Conservation (phyloP, 352 stramenopile species). For the Saprolegnia parasitica region DNA sequence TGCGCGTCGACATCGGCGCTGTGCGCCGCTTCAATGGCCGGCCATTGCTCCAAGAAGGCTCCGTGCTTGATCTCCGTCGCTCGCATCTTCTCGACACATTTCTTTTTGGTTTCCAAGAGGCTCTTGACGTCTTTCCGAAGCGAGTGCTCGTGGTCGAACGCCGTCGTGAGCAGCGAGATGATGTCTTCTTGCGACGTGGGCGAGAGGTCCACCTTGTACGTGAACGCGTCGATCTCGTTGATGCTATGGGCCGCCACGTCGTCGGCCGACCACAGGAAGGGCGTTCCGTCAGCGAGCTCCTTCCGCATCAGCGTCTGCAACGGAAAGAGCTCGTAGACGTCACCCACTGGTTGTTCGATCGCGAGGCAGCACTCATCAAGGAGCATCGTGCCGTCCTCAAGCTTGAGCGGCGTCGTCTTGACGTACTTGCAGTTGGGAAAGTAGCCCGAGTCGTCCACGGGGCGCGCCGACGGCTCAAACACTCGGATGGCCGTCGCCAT, state of each 20-base stretch:
- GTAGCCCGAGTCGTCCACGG: background rate
- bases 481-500: constrained; percentile 23
- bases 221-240: constrained; percentile 21
- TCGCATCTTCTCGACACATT: constrained; percentile 1
- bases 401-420: constrained; percentile 17
- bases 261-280: constrained; percentile 16
- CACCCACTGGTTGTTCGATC: background rate
- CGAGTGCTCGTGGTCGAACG: constrained; percentile 17
- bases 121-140: constrained; percentile 1
- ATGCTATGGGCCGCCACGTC: constrained; percentile 19
- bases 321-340: constrained; percentile 20
- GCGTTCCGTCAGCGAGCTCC: background rate
- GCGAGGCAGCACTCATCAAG: constrained; percentile 24
- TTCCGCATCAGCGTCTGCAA: constrained; percentile 20
- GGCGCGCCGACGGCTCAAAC: background rate
- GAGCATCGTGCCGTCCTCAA: background rate
- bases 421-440: constrained; percentile 23
- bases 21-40: background rate
- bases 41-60: constrained; percentile 12
- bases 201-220: constrained; percentile 11
- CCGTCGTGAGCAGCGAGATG: constrained; percentile 1
- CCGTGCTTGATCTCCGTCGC: constrained; percentile 5
- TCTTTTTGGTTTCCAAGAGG: constrained; percentile 4
- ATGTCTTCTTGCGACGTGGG: constrained; percentile 16
- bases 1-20: background rate